Conservation (phyloP, 306 rosid species). For the Macrotyloma uniflorum region DNA sequence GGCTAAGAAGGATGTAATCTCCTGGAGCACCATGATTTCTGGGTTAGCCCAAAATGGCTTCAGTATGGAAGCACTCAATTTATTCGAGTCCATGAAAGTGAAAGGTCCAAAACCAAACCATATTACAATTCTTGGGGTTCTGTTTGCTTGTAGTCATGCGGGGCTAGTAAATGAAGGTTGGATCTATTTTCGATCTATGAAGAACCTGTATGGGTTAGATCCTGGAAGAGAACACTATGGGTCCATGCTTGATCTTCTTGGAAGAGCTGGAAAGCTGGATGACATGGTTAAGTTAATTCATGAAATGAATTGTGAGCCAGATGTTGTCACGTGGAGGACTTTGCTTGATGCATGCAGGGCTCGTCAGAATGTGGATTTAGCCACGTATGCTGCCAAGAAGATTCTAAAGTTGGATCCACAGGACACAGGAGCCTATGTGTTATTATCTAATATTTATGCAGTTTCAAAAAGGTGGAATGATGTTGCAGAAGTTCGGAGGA, state of each 20-base stretch:
- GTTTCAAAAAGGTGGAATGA: slow-evolving; percentile 76
- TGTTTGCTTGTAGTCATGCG: slow-evolving; percentile 94
- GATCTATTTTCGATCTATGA: slow-evolving; percentile 76
- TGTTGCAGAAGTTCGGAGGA: slow-evolving; percentile 69
- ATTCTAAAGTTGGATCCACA: slow-evolving; percentile 66
- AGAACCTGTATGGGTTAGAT: slow-evolving; percentile 64
- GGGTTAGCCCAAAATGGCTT: slow-evolving; percentile 93
- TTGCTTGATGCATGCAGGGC: slow-evolving; percentile 87
- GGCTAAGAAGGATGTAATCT: slow-evolving; percentile 75
- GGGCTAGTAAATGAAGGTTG: slow-evolving; percentile 81
- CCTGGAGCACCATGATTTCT: slow-evolving; percentile 95
- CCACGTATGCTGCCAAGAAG: slow-evolving; percentile 73
- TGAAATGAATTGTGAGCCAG: slow-evolving; percentile 76
- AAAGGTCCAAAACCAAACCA: slow-evolving; percentile 68
- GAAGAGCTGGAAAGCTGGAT: slow-evolving; percentile 84
- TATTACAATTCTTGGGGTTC: slow-evolving; percentile 82
- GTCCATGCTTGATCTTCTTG: slow-evolving; percentile 92
- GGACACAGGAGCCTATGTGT: slow-evolving; percentile 80
- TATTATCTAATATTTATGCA: slow-evolving; percentile 82
- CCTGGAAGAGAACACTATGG: slow-evolving; percentile 86
- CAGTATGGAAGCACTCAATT: slow-evolving; percentile 67
- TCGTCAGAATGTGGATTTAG: slow-evolving; percentile 71
- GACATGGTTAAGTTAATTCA: slow-evolving; percentile 68
- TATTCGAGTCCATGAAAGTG: slow-evolving; percentile 72
- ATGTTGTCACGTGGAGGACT: slow-evolving; percentile 83